These are phyloP conservation scores for Bruguiera parviflora DNA, from an alignment of 345 rosid species.

Conservation along the genomic window DNA sequence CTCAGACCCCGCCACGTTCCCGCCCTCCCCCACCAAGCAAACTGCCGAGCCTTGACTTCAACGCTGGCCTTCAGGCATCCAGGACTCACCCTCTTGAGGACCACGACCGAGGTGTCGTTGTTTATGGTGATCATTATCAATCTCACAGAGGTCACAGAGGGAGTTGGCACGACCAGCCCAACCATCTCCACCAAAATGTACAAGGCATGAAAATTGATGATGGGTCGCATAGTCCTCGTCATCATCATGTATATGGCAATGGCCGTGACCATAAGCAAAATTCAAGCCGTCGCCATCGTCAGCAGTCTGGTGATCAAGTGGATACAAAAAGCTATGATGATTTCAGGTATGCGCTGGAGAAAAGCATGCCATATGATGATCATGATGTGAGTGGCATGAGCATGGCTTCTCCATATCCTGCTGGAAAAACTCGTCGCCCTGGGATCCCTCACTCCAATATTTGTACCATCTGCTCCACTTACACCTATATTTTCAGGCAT, in stretches of 20 bases:
- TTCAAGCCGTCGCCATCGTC: too few relatives aligned
- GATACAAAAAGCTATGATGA: slow-evolving; percentile 5
- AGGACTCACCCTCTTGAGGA: not conserved
- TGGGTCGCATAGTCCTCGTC: not conserved
- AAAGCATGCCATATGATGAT: slow-evolving; percentile 29
- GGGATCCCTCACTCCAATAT: slow-evolving; percentile 72
- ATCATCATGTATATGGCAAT: not conserved
- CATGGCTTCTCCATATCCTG: slow-evolving; percentile 29
- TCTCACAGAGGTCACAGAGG: not conserved
- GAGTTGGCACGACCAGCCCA: not conserved
- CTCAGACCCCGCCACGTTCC: slow-evolving; percentile 12
- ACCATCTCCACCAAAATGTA: not conserved
- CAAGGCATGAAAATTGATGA: not conserved
- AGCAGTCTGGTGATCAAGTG: not conserved
- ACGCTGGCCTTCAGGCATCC: slow-evolving; percentile 30
- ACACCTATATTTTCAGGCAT: slow-evolving; percentile 49
- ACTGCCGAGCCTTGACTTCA: slow-evolving; percentile 49
- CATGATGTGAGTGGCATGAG: slow-evolving; percentile 27
- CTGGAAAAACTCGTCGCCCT: slow-evolving; percentile 38
- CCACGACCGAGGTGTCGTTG: not conserved
- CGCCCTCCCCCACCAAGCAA: slow-evolving; percentile 13
- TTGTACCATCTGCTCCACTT: slow-evolving; percentile 56
- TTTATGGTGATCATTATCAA: slow-evolving; percentile 2
- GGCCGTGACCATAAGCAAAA: too few relatives aligned
- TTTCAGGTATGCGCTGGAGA: slow-evolving; percentile 13